Evolutionary conservation across 495 filamentous ascomycete genomes (phyloP).

Genomic region (Lasiosphaeria miniovina): DNA sequence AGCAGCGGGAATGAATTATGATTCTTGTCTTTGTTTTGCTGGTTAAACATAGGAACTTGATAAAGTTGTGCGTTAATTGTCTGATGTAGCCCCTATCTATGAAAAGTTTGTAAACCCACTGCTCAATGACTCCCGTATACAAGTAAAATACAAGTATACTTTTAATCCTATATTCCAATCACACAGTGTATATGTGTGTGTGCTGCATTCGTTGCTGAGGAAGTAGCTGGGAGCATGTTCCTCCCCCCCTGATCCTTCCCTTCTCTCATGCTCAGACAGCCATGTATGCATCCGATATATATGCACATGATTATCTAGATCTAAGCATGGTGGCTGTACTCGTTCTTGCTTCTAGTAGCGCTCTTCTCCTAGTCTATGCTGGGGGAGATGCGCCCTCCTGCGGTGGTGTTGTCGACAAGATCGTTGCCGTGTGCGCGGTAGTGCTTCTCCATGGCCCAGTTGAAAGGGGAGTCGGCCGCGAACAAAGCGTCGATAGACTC

Average conservation of each 20-base stretch:
- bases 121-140: not conserved
- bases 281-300: constrained; percentile 1
- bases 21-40: not conserved
- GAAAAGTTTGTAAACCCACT: not conserved
- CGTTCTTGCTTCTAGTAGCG: constrained; percentile 1
- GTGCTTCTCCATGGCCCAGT: constrained; percentile 19
- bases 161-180: constrained; percentile 3
- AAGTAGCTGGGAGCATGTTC: constrained; percentile 1
- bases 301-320: not conserved
- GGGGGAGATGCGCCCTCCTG: constrained; percentile 5
- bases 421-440: constrained; percentile 14
- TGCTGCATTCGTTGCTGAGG: constrained; percentile 2
- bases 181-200: constrained; percentile 2
- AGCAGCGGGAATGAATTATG: not conserved
- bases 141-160: constrained; percentile 3
- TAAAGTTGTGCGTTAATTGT: not conserved
- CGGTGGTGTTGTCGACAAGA: constrained; percentile 2
- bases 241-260: not conserved
- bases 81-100: not conserved
- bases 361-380: constrained; percentile 2
- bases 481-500: constrained; percentile 75
- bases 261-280: not conserved
- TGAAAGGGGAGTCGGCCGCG: constrained; percentile 19
- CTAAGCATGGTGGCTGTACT: constrained; percentile 2
- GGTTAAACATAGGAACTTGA: not conserved